Evolutionary conservation across 148 eudicot species (phyloP).

Genomic region (Euryodendron excelsum): DNA sequence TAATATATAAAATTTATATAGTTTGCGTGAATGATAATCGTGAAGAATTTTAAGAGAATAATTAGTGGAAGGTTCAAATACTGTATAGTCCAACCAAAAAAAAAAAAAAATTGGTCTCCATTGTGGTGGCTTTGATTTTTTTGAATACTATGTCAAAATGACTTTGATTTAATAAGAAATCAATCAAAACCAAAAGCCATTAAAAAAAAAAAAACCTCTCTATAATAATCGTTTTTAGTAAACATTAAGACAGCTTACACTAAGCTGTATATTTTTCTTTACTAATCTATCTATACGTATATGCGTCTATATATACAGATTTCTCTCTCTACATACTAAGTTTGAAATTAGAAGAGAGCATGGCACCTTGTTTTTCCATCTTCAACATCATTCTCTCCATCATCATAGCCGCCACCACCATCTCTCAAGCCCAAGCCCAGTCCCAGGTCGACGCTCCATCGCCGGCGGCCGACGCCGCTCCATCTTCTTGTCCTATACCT

Average conservation of each 20-base stretch:
- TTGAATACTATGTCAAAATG: no score
- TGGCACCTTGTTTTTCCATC: constrained; percentile 2
- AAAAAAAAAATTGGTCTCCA: no score
- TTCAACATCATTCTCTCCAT: not conserved
- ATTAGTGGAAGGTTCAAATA: no score
- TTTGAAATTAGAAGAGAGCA: constrained; percentile 4
- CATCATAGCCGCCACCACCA: not conserved
- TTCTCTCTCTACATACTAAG: constrained; percentile 8
- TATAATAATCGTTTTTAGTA: no score
- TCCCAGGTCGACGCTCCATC: constrained; percentile 21
- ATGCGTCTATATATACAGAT: not conserved
- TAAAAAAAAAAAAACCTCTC: no score
- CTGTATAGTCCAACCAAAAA: no score
- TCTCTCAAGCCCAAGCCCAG: not conserved
- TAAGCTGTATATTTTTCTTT: not conserved
- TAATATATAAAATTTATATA: no score
- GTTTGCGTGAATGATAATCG: no score
- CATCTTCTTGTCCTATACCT: constrained; percentile 30
- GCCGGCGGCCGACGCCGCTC: constrained; percentile 31
- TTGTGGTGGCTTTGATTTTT: no score
- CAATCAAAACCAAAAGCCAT: no score
- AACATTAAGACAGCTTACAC: constrained; percentile 9
- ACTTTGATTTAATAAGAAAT: no score
- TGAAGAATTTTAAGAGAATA: no score
- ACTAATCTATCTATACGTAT: not conserved